Percentiles rank a stretch among this genome's conserved stretches.
Conservation (phyloP, 139 green algal species). For the Coccomyxa sp. region DNA sequence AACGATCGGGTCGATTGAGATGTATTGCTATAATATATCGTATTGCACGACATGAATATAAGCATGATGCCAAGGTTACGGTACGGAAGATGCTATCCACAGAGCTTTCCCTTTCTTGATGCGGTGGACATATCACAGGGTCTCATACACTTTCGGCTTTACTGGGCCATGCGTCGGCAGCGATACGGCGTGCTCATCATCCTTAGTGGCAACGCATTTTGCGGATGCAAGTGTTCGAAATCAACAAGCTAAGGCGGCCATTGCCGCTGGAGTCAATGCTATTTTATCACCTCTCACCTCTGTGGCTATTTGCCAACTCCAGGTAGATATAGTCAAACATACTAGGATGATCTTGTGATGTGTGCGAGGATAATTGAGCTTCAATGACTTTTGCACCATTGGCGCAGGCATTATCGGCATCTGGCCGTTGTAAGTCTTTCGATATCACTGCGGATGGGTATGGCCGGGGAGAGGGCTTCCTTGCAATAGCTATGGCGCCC, state of each 20-base stretch:
- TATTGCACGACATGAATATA: too few species aligned
- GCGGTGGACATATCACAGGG: too few species aligned
- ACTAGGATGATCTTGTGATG: too few species aligned
- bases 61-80: too few species aligned
- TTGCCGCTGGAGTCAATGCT: slow-evolving; percentile 54
- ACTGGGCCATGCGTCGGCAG: slow-evolving; percentile 39
- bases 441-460: slow-evolving; percentile 78
- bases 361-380: too few species aligned
- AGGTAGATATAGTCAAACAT: too few species aligned
- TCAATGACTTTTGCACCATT: too few species aligned
- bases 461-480: slow-evolving; percentile 63
- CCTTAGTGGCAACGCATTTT: slow-evolving; percentile 60
- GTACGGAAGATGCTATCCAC: too few species aligned
- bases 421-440: slow-evolving; percentile 83
- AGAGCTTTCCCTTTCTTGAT: too few species aligned
- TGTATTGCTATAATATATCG: too few species aligned
- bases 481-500: neutral
- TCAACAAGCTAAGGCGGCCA: slow-evolving; percentile 7
- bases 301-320: slow-evolving; percentile 23
- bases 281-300: slow-evolving; percentile 39
- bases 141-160: slow-evolving; percentile 49
- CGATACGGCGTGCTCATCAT: slow-evolving; percentile 34
- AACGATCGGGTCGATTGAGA: too few species aligned
- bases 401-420: slow-evolving; percentile 40
- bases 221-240: slow-evolving; percentile 23